Evolutionary conservation across 257 asterid species (phyloP).

Genomic region (Fraxinus americana): DNA sequence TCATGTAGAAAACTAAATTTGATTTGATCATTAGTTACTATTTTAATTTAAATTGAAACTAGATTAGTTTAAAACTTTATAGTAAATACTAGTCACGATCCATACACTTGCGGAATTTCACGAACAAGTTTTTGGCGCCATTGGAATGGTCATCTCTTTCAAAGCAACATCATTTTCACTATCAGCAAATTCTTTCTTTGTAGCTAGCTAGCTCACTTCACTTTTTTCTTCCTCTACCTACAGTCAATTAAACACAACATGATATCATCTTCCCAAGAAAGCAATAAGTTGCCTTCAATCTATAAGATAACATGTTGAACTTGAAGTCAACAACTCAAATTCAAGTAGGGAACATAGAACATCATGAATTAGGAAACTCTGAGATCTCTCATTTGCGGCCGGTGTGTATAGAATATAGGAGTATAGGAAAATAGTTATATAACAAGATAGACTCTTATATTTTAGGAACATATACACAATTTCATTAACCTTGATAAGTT

Average conservation of each 20-base stretch:
- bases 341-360: neutral
- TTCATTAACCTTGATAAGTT: constrained; percentile 72
- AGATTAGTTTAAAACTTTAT: no score
- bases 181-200: no score
- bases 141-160: no score
- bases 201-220: no score
- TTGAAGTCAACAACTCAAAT: neutral
- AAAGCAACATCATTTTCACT: no score
- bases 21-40: no score
- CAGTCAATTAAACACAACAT: constrained; percentile 20
- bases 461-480: constrained; percentile 19
- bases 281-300: neutral
- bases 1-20: no score
- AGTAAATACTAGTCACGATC: no score
- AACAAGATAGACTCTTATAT: neutral
- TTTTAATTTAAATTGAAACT: no score
- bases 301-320: neutral
- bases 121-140: no score
- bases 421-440: constrained; percentile 6
- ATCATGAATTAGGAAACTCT: neutral
- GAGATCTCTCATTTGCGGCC: no score
- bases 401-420: neutral
- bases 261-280: neutral
- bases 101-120: no score
- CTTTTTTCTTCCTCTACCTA: constrained; percentile 81